A percentile compares a stretch with the other conserved stretches of the same genome.
Conservation (phyloP, 2,329 filamentous ascomycete genomes). For the Fusarium sp. region DNA sequence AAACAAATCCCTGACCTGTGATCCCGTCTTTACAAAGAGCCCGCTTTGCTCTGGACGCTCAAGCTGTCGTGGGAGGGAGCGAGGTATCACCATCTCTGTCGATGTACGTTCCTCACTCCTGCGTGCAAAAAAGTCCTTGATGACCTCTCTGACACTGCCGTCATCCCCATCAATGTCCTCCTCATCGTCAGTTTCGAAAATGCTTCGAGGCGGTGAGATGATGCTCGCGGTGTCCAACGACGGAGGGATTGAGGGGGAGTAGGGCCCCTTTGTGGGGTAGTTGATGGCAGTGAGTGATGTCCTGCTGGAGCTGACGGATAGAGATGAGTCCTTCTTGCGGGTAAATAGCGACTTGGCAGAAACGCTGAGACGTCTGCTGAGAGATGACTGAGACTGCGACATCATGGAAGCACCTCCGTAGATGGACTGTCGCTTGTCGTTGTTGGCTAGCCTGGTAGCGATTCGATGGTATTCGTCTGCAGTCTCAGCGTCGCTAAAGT, state of each 20-base stretch:
- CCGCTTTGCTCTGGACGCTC: conserved; percentile 17
- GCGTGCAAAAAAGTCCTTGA: conserved; percentile 39
- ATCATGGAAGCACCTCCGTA: conserved; percentile 16
- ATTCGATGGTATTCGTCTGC: conserved; percentile 50
- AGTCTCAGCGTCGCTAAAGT: conserved; percentile 45
- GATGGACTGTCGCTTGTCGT: conserved; percentile 38
- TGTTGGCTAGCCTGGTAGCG: conserved; percentile 45
- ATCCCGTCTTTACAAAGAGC: conserved; percentile 34
- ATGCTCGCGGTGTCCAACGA: conserved; percentile 23
- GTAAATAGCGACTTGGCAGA: conserved; percentile 42
- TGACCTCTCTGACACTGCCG: conserved; percentile 27
- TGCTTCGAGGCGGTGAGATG: conserved; percentile 40
- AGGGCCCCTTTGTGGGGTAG: conserved; percentile 32
- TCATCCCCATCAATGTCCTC: conserved; percentile 33
- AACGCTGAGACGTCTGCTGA: conserved; percentile 42
- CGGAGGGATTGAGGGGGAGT: conserved; percentile 22
- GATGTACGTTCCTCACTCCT: conserved; percentile 37
- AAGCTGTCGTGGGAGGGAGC: conserved; percentile 15
- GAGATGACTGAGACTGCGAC: conserved; percentile 28
- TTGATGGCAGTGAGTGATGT: conserved; percentile 21
- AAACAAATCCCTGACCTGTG: conserved; percentile 40
- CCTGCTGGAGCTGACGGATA: conserved; percentile 26
- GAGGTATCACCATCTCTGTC: conserved; percentile 18
- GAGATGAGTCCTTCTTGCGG: conserved; percentile 38
- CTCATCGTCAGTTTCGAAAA: conserved; percentile 49